Evolutionary conservation across 2,329 filamentous ascomycete species (phyloP).

Genomic region (Rhytidhysteron rufulum): DNA sequence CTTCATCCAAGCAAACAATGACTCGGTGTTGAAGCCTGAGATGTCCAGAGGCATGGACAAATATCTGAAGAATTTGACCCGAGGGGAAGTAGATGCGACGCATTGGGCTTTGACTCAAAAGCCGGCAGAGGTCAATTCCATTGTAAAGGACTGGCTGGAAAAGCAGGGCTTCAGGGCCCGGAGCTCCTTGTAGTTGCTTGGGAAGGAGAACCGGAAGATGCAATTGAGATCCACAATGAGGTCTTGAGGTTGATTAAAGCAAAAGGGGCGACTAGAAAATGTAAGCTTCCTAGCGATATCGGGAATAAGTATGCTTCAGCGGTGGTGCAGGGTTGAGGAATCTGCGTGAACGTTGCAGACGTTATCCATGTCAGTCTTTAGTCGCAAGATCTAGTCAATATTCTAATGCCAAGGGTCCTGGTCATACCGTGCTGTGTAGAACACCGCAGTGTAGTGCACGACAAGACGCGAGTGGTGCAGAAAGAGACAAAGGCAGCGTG

Average conservation of each 20-base stretch:
- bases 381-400: too few relatives aligned
- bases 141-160: constrained; percentile 66
- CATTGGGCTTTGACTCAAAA: constrained; percentile 85
- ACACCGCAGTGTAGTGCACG: too few relatives aligned
- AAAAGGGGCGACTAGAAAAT: not conserved
- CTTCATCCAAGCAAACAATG: constrained; percentile 69
- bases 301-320: not conserved
- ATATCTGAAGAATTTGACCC: constrained; percentile 61
- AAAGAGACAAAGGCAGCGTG: too few relatives aligned
- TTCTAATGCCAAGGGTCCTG: too few relatives aligned
- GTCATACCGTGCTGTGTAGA: too few relatives aligned
- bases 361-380: too few relatives aligned
- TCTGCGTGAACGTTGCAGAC: too few relatives aligned
- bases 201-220: not conserved
- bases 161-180: constrained; percentile 46
- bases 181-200: constrained; percentile 39
- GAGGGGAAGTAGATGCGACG: constrained; percentile 61
- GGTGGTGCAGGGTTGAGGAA: too few relatives aligned
- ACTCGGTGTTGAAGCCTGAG: constrained; percentile 67
- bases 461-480: too few relatives aligned
- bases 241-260: not conserved
- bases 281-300: not conserved
- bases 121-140: constrained; percentile 64
- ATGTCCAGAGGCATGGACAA: constrained; percentile 71
- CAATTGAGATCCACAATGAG: not conserved